Percentiles rank a stretch among this genome's conserved stretches.
These are phyloP conservation scores for Aspergillus alliaceus DNA, from an alignment of 2,329 filamentous ascomycete genomes.

Conservation along the genomic window DNA sequence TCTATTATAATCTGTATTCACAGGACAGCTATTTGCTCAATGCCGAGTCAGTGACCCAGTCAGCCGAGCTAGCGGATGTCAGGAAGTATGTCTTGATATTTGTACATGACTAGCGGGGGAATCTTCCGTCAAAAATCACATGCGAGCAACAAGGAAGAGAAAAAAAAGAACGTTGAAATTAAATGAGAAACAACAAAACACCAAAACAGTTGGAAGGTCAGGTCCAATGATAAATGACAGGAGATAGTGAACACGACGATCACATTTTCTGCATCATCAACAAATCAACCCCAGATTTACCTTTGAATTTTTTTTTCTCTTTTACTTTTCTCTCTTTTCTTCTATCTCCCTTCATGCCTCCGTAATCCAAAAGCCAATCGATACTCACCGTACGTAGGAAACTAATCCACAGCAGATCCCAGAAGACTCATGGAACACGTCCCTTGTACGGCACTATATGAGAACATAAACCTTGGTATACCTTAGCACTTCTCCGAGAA, in stretches of 20 bases:
- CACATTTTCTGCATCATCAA: too few relatives aligned
- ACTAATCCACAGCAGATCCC: background rate
- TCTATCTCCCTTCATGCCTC: too few relatives aligned
- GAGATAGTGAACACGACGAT: background rate
- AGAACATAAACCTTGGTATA: conserved; percentile 1
- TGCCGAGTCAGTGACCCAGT: background rate
- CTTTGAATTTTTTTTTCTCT: too few relatives aligned
- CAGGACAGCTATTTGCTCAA: background rate
- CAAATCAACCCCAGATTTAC: too few relatives aligned
- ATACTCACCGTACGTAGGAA: background rate
- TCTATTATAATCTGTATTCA: conserved; percentile 1
- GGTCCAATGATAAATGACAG: too few relatives aligned
- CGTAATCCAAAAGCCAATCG: background rate
- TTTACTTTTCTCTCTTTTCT: background rate
- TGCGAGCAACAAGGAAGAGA: conserved; percentile 6
- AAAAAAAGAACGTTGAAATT: conserved; percentile 5
- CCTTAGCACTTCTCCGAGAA: conserved; percentile 12
- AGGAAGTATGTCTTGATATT: conserved; percentile 18
- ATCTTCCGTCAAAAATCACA: conserved; percentile 20
- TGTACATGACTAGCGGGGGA: conserved; percentile 22
- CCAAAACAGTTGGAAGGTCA: too few relatives aligned
- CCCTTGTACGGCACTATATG: background rate
- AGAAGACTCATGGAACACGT: background rate
- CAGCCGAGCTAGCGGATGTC: background rate
- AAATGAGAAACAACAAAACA: background rate